phyloP scores from a whole-genome alignment of 2,329 filamentous ascomycete genomes.

The Corynespora cassiicola region DNA sequence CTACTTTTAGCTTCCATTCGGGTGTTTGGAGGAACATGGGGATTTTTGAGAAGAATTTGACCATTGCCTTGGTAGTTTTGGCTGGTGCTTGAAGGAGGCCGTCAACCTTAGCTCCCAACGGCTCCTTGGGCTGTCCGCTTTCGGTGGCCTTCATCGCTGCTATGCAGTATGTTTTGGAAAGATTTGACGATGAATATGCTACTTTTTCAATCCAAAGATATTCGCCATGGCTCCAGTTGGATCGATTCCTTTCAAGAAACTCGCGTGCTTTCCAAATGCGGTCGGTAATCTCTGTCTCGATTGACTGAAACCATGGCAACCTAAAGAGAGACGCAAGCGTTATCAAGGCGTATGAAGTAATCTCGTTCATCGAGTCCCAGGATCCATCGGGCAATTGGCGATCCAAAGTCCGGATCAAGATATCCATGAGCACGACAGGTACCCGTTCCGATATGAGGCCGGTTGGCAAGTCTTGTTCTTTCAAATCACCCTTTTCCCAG shows the following conservation, averaged over 20 bases:
- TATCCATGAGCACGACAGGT: conserved; percentile 1
- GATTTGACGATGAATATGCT: conserved; percentile 9
- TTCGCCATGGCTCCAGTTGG: not conserved
- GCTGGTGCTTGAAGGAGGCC: not conserved
- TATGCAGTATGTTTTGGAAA: conserved; percentile 24
- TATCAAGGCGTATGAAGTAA: conserved; percentile 3
- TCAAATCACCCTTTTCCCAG: no score
- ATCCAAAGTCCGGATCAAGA: conserved; percentile 4
- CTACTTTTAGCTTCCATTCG: not conserved
- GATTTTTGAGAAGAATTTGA: no score
- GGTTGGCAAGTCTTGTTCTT: not conserved
- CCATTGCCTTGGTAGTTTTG: no score
- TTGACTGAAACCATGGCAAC: conserved; percentile 26
- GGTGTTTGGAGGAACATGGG: not conserved
- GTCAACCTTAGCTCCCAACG: not conserved
- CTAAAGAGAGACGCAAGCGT: not conserved
- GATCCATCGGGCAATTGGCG: conserved; percentile 6
- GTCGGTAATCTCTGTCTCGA: not conserved
- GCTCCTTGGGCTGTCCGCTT: not conserved
- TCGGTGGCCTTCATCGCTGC: conserved; percentile 2
- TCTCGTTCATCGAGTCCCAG: conserved; percentile 3
- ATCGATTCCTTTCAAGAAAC: not conserved
- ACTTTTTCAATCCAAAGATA: conserved; percentile 33
- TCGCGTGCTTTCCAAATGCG: conserved; percentile 2
- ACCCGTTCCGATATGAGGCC: not conserved